Percentiles rank a stretch among this genome's conserved stretches.
Conservation (phyloP, 1,284 basidiomycete species). For the Termitomyces sp. region DNA sequence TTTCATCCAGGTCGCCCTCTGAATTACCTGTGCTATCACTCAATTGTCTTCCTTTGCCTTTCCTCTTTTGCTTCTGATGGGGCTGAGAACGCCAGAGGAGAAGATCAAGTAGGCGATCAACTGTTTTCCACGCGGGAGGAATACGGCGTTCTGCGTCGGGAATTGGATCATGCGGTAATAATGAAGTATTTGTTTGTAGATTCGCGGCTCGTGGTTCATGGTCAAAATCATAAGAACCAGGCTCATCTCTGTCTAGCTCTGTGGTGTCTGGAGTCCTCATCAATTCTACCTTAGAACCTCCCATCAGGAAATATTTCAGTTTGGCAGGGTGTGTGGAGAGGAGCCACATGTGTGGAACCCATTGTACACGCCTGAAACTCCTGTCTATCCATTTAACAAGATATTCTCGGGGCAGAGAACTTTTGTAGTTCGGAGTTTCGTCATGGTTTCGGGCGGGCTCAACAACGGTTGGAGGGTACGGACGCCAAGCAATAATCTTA, state of each 20-base stretch:
- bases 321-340: slow-evolving; percentile 54
- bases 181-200: slow-evolving; percentile 20
- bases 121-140: slow-evolving; percentile 69
- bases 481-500: slow-evolving; percentile 88
- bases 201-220: slow-evolving; percentile 29
- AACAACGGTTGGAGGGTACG: slow-evolving; percentile 58
- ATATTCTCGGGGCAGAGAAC: slow-evolving; percentile 75
- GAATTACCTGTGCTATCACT: slow-evolving; percentile 21
- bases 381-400: slow-evolving; percentile 82
- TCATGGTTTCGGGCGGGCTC: slow-evolving; percentile 40
- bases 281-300: slow-evolving; percentile 68
- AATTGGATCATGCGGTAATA: slow-evolving; percentile 29
- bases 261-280: slow-evolving; percentile 41
- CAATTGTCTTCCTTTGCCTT: slow-evolving; percentile 14
- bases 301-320: slow-evolving; percentile 71
- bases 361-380: slow-evolving; percentile 73
- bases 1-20: slow-evolving; percentile 31
- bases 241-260: slow-evolving; percentile 23
- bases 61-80: slow-evolving; percentile 24
- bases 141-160: slow-evolving; percentile 68
- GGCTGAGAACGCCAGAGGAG: slow-evolving; percentile 48
- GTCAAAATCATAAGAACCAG: slow-evolving; percentile 29
- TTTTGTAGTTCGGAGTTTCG: slow-evolving; percentile 51
- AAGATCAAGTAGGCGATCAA: slow-evolving; percentile 79
- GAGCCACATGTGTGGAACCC: slow-evolving; percentile 92